phyloP scores from a whole-genome alignment of 2,329 filamentous ascomycete genomes.

The Aureobasidium melanogenum region DNA sequence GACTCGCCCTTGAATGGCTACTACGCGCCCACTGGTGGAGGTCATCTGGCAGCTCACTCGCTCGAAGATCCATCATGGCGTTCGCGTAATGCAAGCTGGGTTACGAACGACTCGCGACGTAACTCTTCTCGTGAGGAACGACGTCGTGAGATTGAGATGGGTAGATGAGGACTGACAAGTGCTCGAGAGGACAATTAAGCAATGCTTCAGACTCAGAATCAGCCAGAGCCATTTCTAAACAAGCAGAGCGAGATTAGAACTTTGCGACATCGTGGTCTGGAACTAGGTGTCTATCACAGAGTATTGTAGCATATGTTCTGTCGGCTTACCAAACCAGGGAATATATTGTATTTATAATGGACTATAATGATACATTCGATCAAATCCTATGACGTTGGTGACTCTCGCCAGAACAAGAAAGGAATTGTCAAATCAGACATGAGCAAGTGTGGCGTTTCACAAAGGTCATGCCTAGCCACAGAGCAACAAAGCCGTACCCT shows the following conservation, averaged over 20 bases:
- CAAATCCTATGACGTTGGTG: background rate
- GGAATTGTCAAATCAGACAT: background rate
- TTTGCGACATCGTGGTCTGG: background rate
- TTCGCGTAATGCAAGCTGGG: background rate
- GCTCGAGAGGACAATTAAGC: background rate
- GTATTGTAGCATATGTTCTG: background rate
- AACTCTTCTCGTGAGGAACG: conserved; percentile 1
- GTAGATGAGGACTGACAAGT: background rate
- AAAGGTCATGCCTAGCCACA: background rate
- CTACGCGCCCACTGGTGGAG: background rate
- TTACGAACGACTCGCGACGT: background rate
- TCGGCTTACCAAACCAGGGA: background rate
- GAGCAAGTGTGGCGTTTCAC: background rate
- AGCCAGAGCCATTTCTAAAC: too few species aligned
- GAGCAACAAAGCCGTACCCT: background rate
- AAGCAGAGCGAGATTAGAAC: too few species aligned
- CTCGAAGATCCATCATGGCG: background rate
- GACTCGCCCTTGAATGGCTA: conserved; percentile 10
- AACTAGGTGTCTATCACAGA: background rate
- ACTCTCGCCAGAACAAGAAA: background rate
- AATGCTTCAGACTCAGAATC: background rate
- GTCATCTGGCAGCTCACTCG: background rate
- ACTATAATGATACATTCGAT: background rate
- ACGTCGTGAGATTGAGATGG: conserved; percentile 8
- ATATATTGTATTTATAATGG: background rate